Percentiles rank a stretch among this genome's conserved stretches.
Conservation (phyloP, 1,139 yeast genomes). For the Fermentozyma sake region DNA sequence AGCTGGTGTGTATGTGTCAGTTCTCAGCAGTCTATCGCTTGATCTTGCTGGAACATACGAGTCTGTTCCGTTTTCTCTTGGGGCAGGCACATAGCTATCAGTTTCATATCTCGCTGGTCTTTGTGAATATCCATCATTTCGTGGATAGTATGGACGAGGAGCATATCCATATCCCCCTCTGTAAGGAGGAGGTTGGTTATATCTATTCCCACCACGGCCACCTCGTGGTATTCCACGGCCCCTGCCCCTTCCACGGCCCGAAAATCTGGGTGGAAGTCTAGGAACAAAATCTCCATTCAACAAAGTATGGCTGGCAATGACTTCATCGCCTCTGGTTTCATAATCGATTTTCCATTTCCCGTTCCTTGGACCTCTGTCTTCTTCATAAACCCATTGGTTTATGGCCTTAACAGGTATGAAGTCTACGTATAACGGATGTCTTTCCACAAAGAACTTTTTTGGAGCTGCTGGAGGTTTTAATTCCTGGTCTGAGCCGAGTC, state of each 20-base stretch:
- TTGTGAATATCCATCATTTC: too few species aligned
- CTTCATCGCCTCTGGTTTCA: conserved; percentile 26
- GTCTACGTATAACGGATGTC: conserved; percentile 34
- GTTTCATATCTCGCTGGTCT: too few species aligned
- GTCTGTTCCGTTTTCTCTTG: too few species aligned
- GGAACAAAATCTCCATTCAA: conserved; percentile 31
- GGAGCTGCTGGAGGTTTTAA: conserved; percentile 13
- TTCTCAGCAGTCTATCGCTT: too few species aligned
- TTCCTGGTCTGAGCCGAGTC: conserved; percentile 7
- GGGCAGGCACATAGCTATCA: too few species aligned
- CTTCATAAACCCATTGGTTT: conserved; percentile 45
- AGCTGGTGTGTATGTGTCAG: too few species aligned
- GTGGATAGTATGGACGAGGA: conserved; percentile 11
- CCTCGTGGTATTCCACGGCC: conserved; percentile 6
- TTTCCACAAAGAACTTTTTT: conserved; percentile 7
- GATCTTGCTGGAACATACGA: too few species aligned
- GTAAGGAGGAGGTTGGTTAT: too few species aligned
- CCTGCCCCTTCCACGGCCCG: conserved; percentile 10
- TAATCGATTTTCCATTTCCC: conserved; percentile 43
- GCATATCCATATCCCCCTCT: conserved; percentile 6
- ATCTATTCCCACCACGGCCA: conserved; percentile 5
- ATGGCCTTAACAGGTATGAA: conserved; percentile 44
- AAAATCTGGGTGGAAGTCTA: conserved; percentile 11
- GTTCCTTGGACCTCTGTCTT: conserved; percentile 39
- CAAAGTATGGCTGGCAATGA: conserved; percentile 38